Base-by-base conservation (phyloP, 2,329 filamentous ascomycete species). In the Paecilomyces fulvus region DNA sequence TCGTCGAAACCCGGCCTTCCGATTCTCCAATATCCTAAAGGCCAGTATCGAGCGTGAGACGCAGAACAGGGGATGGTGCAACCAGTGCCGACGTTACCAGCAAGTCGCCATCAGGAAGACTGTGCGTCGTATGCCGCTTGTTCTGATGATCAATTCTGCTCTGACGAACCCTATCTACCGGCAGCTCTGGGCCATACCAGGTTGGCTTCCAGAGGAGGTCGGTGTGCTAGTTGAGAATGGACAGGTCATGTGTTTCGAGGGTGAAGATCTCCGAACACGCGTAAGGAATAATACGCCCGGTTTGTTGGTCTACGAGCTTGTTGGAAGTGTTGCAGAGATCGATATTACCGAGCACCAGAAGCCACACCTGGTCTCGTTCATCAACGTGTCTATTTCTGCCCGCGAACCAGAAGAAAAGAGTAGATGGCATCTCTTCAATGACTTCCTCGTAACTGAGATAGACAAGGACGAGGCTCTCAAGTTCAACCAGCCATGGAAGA, bases 361-460 rank as follows among this genome's bases (percentile, higher is more conserved):
- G 67, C 85, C 91, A 0, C 94, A 99, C 73, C 79, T 99, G 21
- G 91, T 97, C 7, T 90, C 91, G 10, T 88, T 95, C 71, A 85
- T 96, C 63, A 95, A 99, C 70, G 88, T 90, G 83, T 77, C 72
- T 49, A 68, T 77, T 4, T 77, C 71, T 9, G 67, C 69, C 23
- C 64, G 65, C 6, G 61, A 71, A 30, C 70, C 81, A 0, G 80
- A 83, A 0, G 77, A 76, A 3, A 80, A 84, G 60, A 87, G 83
- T 65, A 86, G 87, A 64, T 99, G 95, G 95, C 90, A 97, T 73
- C 75, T 99, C 1, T 96, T 99, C 77, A 99, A 99, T 64, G 94
- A 99, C 73, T 99, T 99, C 66, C 75, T 96, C 33, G 95, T 99
- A 21, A 84, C 89, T 11, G 85, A 87, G 9, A 83, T 96, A 14